phyloP scores from a whole-genome alignment of 2,329 filamentous ascomycete species.

The Podosphaera aphanis region DNA sequence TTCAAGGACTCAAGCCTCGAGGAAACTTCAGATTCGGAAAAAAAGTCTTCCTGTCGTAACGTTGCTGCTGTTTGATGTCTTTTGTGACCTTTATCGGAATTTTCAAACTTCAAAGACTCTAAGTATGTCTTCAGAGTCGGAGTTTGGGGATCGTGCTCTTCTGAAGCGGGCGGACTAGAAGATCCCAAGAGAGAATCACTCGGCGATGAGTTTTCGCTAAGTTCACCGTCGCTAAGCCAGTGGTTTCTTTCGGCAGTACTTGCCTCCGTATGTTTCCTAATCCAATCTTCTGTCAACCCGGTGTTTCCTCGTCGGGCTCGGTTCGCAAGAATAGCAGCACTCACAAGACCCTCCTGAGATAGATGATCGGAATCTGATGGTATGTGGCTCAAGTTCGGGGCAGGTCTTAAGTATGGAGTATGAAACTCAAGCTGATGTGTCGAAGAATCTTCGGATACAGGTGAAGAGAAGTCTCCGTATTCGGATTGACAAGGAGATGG shows the following conservation, averaged over 20 bases:
- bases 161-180: constrained; percentile 24
- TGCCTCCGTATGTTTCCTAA: constrained; percentile 56
- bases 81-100: constrained; percentile 10
- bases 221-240: constrained; percentile 60
- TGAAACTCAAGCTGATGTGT: constrained; percentile 37
- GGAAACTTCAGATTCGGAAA: constrained; percentile 4
- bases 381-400: constrained; percentile 21
- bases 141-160: constrained; percentile 18
- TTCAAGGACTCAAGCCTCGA: constrained; percentile 10
- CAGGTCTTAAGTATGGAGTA: constrained; percentile 37
- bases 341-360: constrained; percentile 15
- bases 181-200: constrained; percentile 36
- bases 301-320: constrained; percentile 32
- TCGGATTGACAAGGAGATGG: constrained; percentile 16
- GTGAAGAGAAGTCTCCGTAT: constrained; percentile 23
- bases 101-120: constrained; percentile 8
- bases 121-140: constrained; percentile 15
- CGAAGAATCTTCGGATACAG: constrained; percentile 35
- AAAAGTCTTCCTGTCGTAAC: constrained; percentile 14
- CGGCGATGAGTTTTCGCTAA: constrained; percentile 54
- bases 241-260: constrained; percentile 47
- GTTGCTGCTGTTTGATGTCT: constrained; percentile 16
- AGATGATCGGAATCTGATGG: constrained; percentile 18
- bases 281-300: constrained; percentile 64
- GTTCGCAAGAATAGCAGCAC: constrained; percentile 37